These are phyloP conservation scores for Solanum sparsipilum DNA, from an alignment of 257 asterid species.

Conservation along the genomic window DNA sequence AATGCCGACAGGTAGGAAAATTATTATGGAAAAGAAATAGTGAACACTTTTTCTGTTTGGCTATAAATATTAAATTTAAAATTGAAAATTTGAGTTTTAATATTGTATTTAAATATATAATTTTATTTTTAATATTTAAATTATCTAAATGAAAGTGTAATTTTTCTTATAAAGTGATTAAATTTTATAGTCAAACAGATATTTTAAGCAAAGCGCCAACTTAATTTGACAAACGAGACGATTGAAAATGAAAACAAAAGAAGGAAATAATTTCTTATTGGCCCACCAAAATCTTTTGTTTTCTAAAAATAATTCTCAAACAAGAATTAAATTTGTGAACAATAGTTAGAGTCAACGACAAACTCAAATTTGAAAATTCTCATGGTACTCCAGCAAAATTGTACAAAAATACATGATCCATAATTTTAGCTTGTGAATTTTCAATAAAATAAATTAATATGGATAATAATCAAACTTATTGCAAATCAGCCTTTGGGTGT, in stretches of 20 bases:
- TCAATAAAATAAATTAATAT: too few relatives aligned
- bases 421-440: neutral
- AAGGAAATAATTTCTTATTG: neutral
- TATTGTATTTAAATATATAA: too few relatives aligned
- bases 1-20: neutral
- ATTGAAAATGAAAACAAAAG: neutral
- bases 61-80: too few relatives aligned
- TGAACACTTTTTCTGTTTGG: neutral
- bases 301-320: neutral
- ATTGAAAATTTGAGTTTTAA: too few relatives aligned
- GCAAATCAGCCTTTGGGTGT: neutral
- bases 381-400: neutral
- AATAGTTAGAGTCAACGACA: neutral
- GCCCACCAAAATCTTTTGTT: neutral
- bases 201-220: neutral
- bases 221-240: neutral
- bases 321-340: neutral
- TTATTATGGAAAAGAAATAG: neutral
- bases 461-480: neutral
- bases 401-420: neutral
- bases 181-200: neutral
- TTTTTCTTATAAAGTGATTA: neutral
- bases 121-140: too few relatives aligned
- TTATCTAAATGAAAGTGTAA: neutral
- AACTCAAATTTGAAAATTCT: neutral